Conservation (phyloP, 179 eudicot species). For the Actinidia polygama region DNA sequence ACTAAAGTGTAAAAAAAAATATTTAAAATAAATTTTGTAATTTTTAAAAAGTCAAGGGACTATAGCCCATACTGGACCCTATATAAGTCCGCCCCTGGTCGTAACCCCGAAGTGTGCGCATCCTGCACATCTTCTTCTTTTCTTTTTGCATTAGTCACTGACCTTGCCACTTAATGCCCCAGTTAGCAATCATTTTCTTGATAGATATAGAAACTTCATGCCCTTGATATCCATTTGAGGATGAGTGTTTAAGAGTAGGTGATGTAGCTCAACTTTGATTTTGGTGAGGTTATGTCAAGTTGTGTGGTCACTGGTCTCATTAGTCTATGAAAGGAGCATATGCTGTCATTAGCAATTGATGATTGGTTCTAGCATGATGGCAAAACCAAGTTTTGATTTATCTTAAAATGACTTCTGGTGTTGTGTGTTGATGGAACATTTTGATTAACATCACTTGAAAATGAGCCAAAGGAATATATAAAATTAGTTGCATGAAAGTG, state of each 20-base stretch:
- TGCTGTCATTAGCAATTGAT: background rate
- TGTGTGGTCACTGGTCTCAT: background rate
- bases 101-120: too few species aligned
- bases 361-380: too few species aligned
- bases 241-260: constrained; percentile 23
- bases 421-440: background rate
- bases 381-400: background rate
- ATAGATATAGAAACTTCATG: background rate
- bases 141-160: background rate
- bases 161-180: background rate
- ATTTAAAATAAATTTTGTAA: too few species aligned
- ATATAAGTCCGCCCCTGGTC: too few species aligned
- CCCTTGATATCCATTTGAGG: background rate
- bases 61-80: too few species aligned
- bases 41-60: too few species aligned
- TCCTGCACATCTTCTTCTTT: too few species aligned
- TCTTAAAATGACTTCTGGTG: background rate
- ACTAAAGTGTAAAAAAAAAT: background rate
- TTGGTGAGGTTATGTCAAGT: constrained; percentile 21
- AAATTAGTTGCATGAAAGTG: background rate
- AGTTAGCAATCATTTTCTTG: constrained; percentile 6
- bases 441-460: background rate
- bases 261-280: constrained; percentile 16
- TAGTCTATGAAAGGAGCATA: constrained; percentile 15
- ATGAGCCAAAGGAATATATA: background rate